phyloP scores from a whole-genome alignment of 1,139 yeast species.

The Blastobotrys apis region DNA sequence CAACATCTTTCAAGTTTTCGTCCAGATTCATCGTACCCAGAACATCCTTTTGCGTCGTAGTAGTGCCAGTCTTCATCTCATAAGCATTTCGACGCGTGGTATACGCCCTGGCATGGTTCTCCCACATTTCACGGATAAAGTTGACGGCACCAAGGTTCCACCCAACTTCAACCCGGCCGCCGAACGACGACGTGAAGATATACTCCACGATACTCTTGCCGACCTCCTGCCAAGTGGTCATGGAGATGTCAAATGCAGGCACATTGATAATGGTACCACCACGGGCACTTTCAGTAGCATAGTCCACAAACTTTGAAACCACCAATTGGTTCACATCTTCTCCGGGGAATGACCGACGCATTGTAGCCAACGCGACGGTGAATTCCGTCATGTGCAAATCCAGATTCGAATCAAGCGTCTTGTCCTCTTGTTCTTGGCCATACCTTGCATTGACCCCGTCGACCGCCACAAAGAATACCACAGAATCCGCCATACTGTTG shows the following conservation, averaged over 20 bases:
- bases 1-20: constrained; percentile 53
- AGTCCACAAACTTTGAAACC: constrained; percentile 52
- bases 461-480: constrained; percentile 61
- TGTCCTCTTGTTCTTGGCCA: constrained; percentile 26
- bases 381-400: constrained; percentile 52
- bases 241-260: constrained; percentile 68
- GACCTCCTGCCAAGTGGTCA: constrained; percentile 68
- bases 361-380: constrained; percentile 58
- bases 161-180: constrained; percentile 82
- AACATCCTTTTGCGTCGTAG: constrained; percentile 10
- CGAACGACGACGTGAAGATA: constrained; percentile 66
- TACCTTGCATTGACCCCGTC: constrained; percentile 59
- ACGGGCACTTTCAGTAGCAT: constrained; percentile 52
- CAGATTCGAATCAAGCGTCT: constrained; percentile 24
- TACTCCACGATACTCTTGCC: constrained; percentile 50
- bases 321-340: constrained; percentile 44
- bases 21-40: constrained; percentile 16
- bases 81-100: constrained; percentile 44
- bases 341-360: constrained; percentile 43
- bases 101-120: constrained; percentile 62
- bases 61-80: constrained; percentile 18
- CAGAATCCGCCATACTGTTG: constrained; percentile 67
- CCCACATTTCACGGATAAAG: constrained; percentile 87
- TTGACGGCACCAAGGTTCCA: constrained; percentile 95
- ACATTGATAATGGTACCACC: constrained; percentile 81